Evolutionary conservation across 176 grass and related monocot genomes (phyloP).

Genomic region (Lolium perenne): DNA sequence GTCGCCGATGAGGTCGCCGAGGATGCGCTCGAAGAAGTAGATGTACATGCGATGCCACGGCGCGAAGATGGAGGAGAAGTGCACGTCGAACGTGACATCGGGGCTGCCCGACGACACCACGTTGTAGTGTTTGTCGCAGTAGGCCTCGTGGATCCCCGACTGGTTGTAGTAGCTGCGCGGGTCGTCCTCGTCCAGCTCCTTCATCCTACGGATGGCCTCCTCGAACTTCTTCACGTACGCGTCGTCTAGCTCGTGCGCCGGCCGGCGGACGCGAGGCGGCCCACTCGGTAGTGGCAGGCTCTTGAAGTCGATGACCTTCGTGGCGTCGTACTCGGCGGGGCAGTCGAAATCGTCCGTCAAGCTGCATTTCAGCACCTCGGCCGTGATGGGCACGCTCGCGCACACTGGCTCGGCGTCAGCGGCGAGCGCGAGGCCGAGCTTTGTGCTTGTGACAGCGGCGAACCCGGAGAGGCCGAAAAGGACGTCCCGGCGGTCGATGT

Average conservation of each 20-base stretch:
- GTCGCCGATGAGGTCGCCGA: slow-evolving; percentile 55
- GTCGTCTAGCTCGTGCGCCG: slow-evolving; percentile 42
- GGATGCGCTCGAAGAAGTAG: slow-evolving; percentile 61
- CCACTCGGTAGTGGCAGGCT: not conserved
- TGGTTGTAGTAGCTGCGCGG: not conserved
- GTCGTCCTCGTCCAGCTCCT: not conserved
- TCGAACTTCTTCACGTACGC: not conserved
- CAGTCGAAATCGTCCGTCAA: slow-evolving; percentile 16
- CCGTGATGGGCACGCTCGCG: slow-evolving; percentile 7
- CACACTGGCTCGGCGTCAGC: not conserved
- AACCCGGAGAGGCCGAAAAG: slow-evolving; percentile 45
- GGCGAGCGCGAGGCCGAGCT: not conserved
- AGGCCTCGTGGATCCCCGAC: not conserved
- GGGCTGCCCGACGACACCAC: not conserved
- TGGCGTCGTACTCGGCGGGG: not conserved
- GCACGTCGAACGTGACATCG: not conserved
- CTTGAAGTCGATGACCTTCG: slow-evolving; percentile 40
- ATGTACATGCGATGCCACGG: slow-evolving; percentile 79
- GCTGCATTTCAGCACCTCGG: slow-evolving; percentile 36
- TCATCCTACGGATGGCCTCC: not conserved
- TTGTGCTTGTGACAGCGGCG: slow-evolving; percentile 24
- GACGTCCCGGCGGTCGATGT: slow-evolving; percentile 54
- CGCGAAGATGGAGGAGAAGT: slow-evolving; percentile 59
- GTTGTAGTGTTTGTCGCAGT: not conserved
- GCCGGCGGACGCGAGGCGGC: slow-evolving; percentile 41